Percentiles rank a stretch among this genome's conserved stretches.
These are phyloP conservation scores for Kazachstania sp. DNA, from an alignment of 1,139 yeast genomes.

Conservation along the genomic window DNA sequence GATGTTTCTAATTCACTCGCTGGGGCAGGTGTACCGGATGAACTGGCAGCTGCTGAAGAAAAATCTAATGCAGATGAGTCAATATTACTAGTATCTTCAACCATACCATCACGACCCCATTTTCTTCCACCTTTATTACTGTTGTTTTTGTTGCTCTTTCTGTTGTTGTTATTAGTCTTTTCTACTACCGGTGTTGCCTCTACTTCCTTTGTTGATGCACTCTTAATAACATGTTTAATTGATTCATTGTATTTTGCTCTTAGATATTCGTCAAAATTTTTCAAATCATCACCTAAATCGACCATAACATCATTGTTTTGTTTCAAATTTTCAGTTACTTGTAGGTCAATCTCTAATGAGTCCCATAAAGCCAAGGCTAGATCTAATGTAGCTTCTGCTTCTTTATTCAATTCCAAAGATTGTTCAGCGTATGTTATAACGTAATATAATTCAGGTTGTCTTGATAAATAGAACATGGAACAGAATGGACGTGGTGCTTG, in stretches of 20 bases:
- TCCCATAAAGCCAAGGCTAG: constrained; percentile 26
- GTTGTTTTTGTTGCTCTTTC: constrained; percentile 6
- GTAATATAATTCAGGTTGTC: constrained; percentile 27
- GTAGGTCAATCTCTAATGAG: constrained; percentile 23
- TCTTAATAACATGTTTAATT: constrained; percentile 8
- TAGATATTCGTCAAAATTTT: constrained; percentile 30
- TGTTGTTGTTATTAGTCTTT: constrained; percentile 10
- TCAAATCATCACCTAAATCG: constrained; percentile 25
- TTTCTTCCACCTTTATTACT: constrained; percentile 30
- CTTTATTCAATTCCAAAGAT: constrained; percentile 28
- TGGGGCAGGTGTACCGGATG: constrained; percentile 11
- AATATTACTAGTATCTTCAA: constrained; percentile 34
- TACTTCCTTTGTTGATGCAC: constrained; percentile 1
- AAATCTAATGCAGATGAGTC: constrained; percentile 39
- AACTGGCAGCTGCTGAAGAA: constrained; percentile 28
- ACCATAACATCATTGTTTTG: constrained; percentile 20
- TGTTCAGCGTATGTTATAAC: constrained; percentile 30
- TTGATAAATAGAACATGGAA: constrained; percentile 23
- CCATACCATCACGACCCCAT: constrained; percentile 43
- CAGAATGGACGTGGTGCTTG: constrained; percentile 31
- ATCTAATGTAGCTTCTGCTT: constrained; percentile 27
- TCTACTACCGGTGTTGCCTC: constrained; percentile 1
- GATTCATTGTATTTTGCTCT: constrained; percentile 28
- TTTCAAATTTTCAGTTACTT: constrained; percentile 24
- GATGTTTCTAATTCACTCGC: constrained; percentile 10